Base-by-base conservation (phyloP, 768 basidiomycete species). In the Phallus indusiatus region DNA sequence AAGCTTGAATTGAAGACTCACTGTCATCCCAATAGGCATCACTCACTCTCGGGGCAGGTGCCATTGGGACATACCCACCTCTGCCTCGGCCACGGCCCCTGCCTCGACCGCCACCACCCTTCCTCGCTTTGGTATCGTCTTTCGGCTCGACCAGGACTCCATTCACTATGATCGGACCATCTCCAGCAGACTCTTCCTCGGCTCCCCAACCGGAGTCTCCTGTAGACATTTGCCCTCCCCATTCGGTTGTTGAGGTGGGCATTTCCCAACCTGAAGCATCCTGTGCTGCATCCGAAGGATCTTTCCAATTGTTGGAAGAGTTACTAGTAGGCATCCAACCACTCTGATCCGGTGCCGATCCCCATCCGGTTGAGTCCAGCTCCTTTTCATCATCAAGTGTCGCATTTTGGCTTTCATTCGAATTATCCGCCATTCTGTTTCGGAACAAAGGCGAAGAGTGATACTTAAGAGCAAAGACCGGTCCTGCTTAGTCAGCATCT, bases 11-110 rank as follows among this genome's bases (percentile, higher is more conserved):
- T 59, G 61, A 6, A 46, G 34, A 28, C 54, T 22, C 51, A 35
- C 35, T 53, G 28, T 18, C 20, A 35, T 12, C 14, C 50, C 10
- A 33, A 35, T n/a, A 33, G 56, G 33, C 24, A 24, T 59, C 55
- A 70, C 76, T 59, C 69, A 90, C 90, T 68, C 86, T 80, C 64
- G 86, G 85, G 22, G 77, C 65, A 33, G 50, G 49, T 18, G 16
- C 88, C 90, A 14, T 89, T 88, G 9, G 90, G 50, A 88, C 76
- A 75, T 92, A 92, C 4, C 42, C 42, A 42, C 42, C 42, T 42
- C 9, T 1, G 86, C 86, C 62, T 79, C 82, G 71, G 81, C 84
- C 73, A 83, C 83, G 66, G 82, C 77, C 67, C 56, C 50, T 56
- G 10, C 57, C 21, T 51, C 57, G 22, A 18, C 33, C 42, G 16